Percentiles rank a stretch among this genome's conserved stretches.
These are phyloP conservation scores for Aspergillus neotritici DNA, from an alignment of 2,329 filamentous ascomycete species.

Conservation along the genomic window DNA sequence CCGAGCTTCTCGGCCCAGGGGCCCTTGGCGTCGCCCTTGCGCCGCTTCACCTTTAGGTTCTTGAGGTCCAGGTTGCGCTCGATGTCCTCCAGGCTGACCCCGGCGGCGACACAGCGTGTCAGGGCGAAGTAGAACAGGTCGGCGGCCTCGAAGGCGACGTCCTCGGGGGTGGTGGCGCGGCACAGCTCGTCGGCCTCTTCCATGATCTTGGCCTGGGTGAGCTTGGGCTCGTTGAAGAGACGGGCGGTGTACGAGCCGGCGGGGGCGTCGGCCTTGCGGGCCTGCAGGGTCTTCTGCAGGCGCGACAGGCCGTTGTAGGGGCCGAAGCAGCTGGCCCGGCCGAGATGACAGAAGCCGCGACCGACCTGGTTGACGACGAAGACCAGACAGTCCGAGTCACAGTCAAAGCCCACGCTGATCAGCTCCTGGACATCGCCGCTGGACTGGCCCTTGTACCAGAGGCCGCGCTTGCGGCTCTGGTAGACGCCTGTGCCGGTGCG, in stretches of 20 bases:
- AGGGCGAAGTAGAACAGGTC: slow-evolving; percentile 95
- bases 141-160: slow-evolving; percentile 89
- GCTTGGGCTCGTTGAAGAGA: slow-evolving; percentile 84
- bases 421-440: slow-evolving; percentile 92
- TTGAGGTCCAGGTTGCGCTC: slow-evolving; percentile 91
- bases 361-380: slow-evolving; percentile 89
- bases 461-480: slow-evolving; percentile 86
- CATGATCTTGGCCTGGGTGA: slow-evolving; percentile 93
- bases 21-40: slow-evolving; percentile 89
- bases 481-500: slow-evolving; percentile 81
- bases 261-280: slow-evolving; percentile 75
- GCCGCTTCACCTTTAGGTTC: slow-evolving; percentile 88
- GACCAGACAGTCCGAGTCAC: slow-evolving; percentile 85
- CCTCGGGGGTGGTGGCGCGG: slow-evolving; percentile 71
- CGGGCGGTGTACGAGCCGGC: slow-evolving; percentile 88
- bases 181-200: slow-evolving; percentile 96
- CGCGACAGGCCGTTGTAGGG: slow-evolving; percentile 73
- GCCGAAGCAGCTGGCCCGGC: slow-evolving; percentile 89
- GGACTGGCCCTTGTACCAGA: slow-evolving; percentile 95
- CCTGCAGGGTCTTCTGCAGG: slow-evolving; percentile 79
- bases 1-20: slow-evolving; percentile 83
- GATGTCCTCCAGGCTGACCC: slow-evolving; percentile 80
- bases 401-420: slow-evolving; percentile 78
- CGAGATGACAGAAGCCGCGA: slow-evolving; percentile 84
- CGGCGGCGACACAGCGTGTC: slow-evolving; percentile 78